Evolutionary conservation across 75 land plant genomes (phyloP), one percentile per base, ranked within the genome.

Genomic region (Pseudotsuga menziesii): DNA sequence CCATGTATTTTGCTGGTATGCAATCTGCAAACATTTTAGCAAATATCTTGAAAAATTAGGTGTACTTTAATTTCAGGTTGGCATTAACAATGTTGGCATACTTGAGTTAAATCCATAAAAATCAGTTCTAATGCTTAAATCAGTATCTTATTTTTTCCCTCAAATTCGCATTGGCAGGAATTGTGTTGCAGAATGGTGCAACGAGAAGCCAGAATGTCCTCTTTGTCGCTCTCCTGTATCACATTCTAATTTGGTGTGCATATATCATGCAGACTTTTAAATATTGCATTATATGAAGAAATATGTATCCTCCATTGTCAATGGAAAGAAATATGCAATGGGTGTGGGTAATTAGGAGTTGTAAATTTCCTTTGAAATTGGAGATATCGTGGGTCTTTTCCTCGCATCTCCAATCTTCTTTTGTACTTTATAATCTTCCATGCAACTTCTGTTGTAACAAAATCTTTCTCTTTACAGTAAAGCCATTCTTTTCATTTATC

Each of bases 171-270:
- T 71, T 39, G 27, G 75, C 82, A 97, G 99, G 99, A 91, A 76
- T 78, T 97, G 99, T 82, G 88, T 97, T 29, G 87, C 90, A 80
- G 99, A 95, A 80, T 97, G 99, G 99, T 97, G 99, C 85, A 97
- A 97, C 77, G 99, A 97, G 79, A 97, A 97, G 84, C 96, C 88
- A 4, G 99, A 95, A 55, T 97, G 99, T 72, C 98, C 99, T 75
- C 92, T 97, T 25, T 97, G 99, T 74, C 95, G 99, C 3, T 83
- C 96, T 20, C 92, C 98, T 8, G 72, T 97, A 20, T 82, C 87
- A 57, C 99, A 94, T 76, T 93, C 99, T 44, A 88, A 91, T 75
- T 69, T 97, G 58, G 94, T 93, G 25, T 92, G 98, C 70, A 75
- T 97, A 23, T 97, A 94, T 79, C 94, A 97, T 80, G 84, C 99